Percentiles rank a stretch among this genome's conserved stretches.
These are phyloP conservation scores for Metschnikowia drakensbergensis DNA, from an alignment of 805 yeast species.

Conservation along the genomic window DNA sequence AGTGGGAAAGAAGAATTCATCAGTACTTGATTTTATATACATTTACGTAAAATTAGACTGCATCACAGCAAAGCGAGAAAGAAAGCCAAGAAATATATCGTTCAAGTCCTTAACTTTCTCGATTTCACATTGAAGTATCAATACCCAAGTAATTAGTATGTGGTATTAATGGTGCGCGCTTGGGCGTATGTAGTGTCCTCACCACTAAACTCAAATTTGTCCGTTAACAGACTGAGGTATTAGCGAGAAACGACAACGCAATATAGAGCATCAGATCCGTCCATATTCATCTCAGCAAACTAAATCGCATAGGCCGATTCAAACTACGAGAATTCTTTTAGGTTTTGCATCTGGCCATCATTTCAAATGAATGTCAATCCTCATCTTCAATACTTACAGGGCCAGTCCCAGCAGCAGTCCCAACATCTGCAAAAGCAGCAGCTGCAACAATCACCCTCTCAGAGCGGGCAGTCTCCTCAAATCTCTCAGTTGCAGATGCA, in stretches of 20 bases:
- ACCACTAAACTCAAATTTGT: conserved; percentile 7
- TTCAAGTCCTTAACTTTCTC: too few relatives aligned
- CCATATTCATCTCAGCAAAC: neutral
- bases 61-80: too few relatives aligned
- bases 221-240: neutral
- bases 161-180: neutral
- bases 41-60: too few relatives aligned
- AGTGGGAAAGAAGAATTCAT: too few relatives aligned
- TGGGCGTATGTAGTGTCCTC: conserved; percentile 7
- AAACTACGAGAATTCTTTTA: neutral
- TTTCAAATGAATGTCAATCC: conserved; percentile 39
- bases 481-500: conserved; percentile 29
- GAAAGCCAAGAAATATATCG: too few relatives aligned
- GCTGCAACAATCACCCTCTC: conserved; percentile 22
- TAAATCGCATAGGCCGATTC: neutral
- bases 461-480: conserved; percentile 32
- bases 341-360: neutral
- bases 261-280: neutral
- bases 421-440: conserved; percentile 27
- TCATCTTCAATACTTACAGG: conserved; percentile 40
- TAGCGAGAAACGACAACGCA: neutral
- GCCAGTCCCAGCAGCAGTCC: conserved; percentile 4
- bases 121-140: neutral
- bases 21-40: too few relatives aligned
- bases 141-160: neutral